Evolutionary conservation across 2,329 filamentous ascomycete species (phyloP).

Genomic region (Colletotrichum kahawae): DNA sequence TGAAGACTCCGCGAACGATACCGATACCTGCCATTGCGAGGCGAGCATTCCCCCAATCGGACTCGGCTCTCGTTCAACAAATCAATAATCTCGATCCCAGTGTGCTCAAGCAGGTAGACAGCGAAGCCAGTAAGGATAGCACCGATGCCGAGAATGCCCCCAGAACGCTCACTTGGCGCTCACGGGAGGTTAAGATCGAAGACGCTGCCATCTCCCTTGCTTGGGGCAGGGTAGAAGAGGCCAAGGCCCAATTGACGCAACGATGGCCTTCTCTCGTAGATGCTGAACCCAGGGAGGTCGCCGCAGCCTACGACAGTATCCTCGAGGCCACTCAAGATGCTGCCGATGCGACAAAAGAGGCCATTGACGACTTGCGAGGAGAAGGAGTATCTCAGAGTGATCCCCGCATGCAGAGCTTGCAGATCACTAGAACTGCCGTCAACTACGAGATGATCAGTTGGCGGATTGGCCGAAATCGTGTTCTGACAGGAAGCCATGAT

Average conservation of each 20-base stretch:
- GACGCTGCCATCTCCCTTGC: slow-evolving; percentile 91
- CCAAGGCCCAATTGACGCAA: slow-evolving; percentile 54
- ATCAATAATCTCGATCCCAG: slow-evolving; percentile 75
- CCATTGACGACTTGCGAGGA: slow-evolving; percentile 85
- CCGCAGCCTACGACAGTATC: slow-evolving; percentile 88
- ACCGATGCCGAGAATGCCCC: slow-evolving; percentile 62
- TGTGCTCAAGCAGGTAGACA: slow-evolving; percentile 63
- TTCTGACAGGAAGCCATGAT: slow-evolving; percentile 83
- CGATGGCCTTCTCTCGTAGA: slow-evolving; percentile 49
- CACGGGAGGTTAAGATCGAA: slow-evolving; percentile 84
- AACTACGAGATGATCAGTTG: slow-evolving; percentile 95
- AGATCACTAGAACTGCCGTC: slow-evolving; percentile 90
- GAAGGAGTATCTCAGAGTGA: slow-evolving; percentile 88
- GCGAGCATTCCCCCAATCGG: slow-evolving; percentile 74
- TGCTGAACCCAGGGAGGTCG: slow-evolving; percentile 67
- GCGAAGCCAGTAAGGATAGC: slow-evolving; percentile 54
- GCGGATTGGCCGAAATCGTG: slow-evolving; percentile 91
- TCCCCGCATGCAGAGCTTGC: slow-evolving; percentile 85
- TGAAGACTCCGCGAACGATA: slow-evolving; percentile 84
- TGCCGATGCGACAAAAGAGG: slow-evolving; percentile 89
- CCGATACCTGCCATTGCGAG: slow-evolving; percentile 80
- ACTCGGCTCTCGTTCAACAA: slow-evolving; percentile 65
- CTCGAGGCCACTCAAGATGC: slow-evolving; percentile 91
- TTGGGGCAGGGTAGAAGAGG: slow-evolving; percentile 70
- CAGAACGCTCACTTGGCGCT: slow-evolving; percentile 84